Evolutionary conservation across 805 yeast species (phyloP), one percentile per base, ranked within the genome.

Genomic region (Schizosaccharomyces octosporus): DNA sequence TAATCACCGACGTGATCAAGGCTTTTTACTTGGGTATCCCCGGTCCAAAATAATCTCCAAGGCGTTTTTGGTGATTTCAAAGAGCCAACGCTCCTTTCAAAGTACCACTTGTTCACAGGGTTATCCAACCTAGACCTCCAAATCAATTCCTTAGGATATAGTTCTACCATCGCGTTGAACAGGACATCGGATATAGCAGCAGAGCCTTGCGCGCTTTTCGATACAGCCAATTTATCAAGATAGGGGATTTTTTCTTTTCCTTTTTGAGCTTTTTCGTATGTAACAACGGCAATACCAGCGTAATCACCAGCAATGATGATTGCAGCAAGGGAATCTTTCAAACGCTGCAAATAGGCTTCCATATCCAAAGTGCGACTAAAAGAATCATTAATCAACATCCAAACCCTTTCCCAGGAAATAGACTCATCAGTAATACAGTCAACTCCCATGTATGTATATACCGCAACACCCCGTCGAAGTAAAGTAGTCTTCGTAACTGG

Each of bases 151-250:
- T 77, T 72, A 0, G 87, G 85, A 68, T 82, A 89, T 45, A 81
- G 71, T 60, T 79, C 79, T 51, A 75, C 74, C 75, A 93, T 80
- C 6, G 85, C 76, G 69, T 90, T 93, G 75, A 93, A 88, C 29
- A 90, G 82, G 27, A 93, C 81, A 69, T 93, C 98, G 0, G 98
- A 97, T 15, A 90, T 82, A 4, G 97, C 95, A 3, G 94, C 82
- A 0, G 93, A 81, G 0, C 98, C 97, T 71, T 93, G 97, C 64
- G 86, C 76, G 59, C 79, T 76, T 55, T 84, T 81, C 51, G 85
- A 77, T 13, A 93, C 95, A 0, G 97, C 97, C 73, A 93, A 87
- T 70, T 93, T 93, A 71, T 93, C 98, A 61, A 93, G 74, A 66
- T 93, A 93, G 0, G 95, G 86, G 41, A 87, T 76, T 31, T 67